phyloP scores from a whole-genome alignment of 1,284 basidiomycete genomes.

The Neotropicomus parvogracilis region DNA sequence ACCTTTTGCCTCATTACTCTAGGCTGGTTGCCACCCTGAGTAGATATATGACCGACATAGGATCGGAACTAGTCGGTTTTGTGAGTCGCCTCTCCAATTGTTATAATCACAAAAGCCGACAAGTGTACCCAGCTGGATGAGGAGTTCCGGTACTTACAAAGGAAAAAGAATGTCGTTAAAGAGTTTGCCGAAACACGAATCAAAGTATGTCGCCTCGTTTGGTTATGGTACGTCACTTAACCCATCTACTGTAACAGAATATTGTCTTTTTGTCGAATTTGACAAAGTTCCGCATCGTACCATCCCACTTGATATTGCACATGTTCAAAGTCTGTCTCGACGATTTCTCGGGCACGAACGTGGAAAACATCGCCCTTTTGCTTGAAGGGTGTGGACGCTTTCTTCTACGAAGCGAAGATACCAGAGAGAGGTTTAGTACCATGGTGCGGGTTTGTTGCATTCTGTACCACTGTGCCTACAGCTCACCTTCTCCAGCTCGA shows the following conservation, averaged over 20 bases:
- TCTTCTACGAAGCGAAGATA: constrained; percentile 84
- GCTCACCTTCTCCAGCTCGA: constrained; percentile 62
- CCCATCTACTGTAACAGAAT: constrained; percentile 53
- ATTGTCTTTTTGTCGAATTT: constrained; percentile 86
- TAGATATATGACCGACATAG: constrained; percentile 92
- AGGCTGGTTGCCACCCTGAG: constrained; percentile 85
- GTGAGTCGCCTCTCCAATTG: constrained; percentile 45
- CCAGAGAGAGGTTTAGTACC: constrained; percentile 76
- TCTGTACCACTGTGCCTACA: neutral
- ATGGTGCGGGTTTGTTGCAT: constrained; percentile 51
- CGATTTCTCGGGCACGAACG: constrained; percentile 88
- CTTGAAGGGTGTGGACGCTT: constrained; percentile 95
- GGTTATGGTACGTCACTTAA: neutral
- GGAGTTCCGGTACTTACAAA: constrained; percentile 94
- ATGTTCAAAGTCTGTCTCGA: constrained; percentile 96
- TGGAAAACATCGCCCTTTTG: constrained; percentile 90
- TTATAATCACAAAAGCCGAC: constrained; percentile 11
- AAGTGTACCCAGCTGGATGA: constrained; percentile 74
- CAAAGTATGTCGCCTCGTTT: constrained; percentile 54
- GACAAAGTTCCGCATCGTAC: constrained; percentile 95
- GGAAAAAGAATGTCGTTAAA: constrained; percentile 88
- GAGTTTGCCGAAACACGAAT: constrained; percentile 82
- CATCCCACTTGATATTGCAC: constrained; percentile 88
- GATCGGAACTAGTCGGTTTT: constrained; percentile 72
- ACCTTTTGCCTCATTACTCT: constrained; percentile 92